Base-by-base conservation (phyloP, 345 rosid species). In the Dipteronia dyeriana region DNA sequence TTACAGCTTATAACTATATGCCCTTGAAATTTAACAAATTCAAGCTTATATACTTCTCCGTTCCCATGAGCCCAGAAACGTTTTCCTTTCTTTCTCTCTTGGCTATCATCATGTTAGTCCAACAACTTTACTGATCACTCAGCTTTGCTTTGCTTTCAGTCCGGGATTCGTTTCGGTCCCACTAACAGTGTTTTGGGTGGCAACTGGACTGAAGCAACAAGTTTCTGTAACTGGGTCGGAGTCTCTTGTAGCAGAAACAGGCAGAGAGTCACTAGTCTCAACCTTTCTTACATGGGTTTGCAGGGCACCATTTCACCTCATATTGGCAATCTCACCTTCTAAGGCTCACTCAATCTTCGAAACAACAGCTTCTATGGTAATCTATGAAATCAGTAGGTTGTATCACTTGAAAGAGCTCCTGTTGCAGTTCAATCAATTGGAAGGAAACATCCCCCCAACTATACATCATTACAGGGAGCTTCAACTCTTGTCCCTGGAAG, bases 361-460 rank as follows among this genome's bases (percentile, higher is more conserved):
- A 75, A 65, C 70, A 75, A 75, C 66, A 75, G 78, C 63, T 75
- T 75, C 63, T n/a, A 64, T 7, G 78, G 78, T 25, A 26, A 2
- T n/a, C 47, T 64, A 7, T 25, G 62, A 70, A 23, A 70, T 70
- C 34, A 31, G 74, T 38, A n/a, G 34, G 16, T 45, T 43, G n/a
- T 26, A 43, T 68, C 57, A 57, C 73, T 68, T 68, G 73, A 68
- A 26, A 43, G 20, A 17, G 9, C 73, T 68, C 57, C 16, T 68
- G 29, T 68, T 68, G 34, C 54, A 68, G 39, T 23, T 20, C 73
- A 68, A 68, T 25, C 73, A 41, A 12, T 25, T 68, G 29, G 73
- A 68, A 68, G 73, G 73, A 68, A 49, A 41, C 17, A 68, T 68
- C 29, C 73, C 73, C 7, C 54, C 56, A 41, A 43, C 51, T 23